These are phyloP conservation scores for Pseudocercospora eumusae DNA, from an alignment of 2,329 filamentous ascomycete species.

Conservation along the genomic window DNA sequence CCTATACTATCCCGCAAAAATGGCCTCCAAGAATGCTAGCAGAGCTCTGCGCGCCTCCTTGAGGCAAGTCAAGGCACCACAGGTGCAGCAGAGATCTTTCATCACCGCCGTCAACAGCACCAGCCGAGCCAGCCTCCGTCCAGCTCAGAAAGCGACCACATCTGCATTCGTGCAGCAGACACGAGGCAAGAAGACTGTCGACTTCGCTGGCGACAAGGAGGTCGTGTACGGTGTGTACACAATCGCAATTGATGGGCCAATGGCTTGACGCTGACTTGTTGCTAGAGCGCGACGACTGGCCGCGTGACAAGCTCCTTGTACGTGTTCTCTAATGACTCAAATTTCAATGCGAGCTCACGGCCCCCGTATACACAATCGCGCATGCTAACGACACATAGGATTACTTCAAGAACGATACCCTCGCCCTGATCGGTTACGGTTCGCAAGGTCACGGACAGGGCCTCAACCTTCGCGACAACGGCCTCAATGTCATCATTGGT, in stretches of 20 bases:
- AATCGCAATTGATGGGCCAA: slow-evolving; percentile 11
- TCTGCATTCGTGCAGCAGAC: slow-evolving; percentile 59
- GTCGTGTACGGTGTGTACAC: slow-evolving; percentile 77
- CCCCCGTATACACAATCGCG: neutral
- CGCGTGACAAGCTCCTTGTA: slow-evolving; percentile 94
- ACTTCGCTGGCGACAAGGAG: slow-evolving; percentile 96
- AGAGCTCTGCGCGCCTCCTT: slow-evolving; percentile 60
- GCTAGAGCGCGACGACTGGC: slow-evolving; percentile 95
- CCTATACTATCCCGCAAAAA: slow-evolving; percentile 46
- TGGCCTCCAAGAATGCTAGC: slow-evolving; percentile 75
- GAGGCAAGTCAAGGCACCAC: slow-evolving; percentile 56
- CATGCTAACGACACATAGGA: slow-evolving; percentile 61
- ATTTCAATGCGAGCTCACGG: slow-evolving; percentile 16
- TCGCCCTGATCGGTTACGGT: slow-evolving; percentile 97
- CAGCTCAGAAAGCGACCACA: slow-evolving; percentile 50
- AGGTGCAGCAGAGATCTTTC: slow-evolving; percentile 59
- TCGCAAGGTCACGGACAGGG: slow-evolving; percentile 99
- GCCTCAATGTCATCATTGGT: slow-evolving; percentile 97
- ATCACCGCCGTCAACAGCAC: slow-evolving; percentile 56
- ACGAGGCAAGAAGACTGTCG: slow-evolving; percentile 95
- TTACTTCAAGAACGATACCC: slow-evolving; percentile 99
- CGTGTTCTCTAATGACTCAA: slow-evolving; percentile 40
- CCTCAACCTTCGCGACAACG: slow-evolving; percentile 99
- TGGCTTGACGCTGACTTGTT: slow-evolving; percentile 26
- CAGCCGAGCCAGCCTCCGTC: slow-evolving; percentile 47